Evolutionary conservation across 2,329 filamentous ascomycete species (phyloP), one percentile per base, ranked within the genome.

Genomic region (Aspergillus aculeatus): DNA sequence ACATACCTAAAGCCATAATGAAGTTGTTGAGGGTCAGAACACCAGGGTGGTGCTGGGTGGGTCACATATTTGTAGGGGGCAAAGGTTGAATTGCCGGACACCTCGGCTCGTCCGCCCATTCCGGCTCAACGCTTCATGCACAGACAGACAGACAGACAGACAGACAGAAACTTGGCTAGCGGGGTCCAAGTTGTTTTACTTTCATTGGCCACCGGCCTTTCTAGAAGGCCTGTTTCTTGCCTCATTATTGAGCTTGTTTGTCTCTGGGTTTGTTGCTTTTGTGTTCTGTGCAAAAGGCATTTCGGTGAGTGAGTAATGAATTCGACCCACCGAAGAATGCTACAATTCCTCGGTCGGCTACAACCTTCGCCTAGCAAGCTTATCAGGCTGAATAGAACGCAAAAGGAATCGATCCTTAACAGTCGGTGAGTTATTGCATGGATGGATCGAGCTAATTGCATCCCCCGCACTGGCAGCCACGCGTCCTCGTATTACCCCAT

Each of bases 1-100:
- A 51, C 55, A 10, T 10, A 59, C 57, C 57, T 55, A 59, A 26
- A 4, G 47, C 54, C 57, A 59, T 59, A 10, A 29, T 51, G 47
- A 26, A n/a, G 54, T 38, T 14, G 29, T 38, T 26, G 23, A 44
- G 21, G 47, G 29, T 16, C 12, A 29, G 21, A 9, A n/a, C 7
- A n/a, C 11, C 7, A 50, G 23, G 5, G 11, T 7, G 12, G 24
- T 29, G 24, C 6, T 4, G 9, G 48, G 19, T 12, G 23, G 48
- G 24, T 14, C 12, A 23, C 12, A 29, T 50, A 50, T 50, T 24
- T n/a, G 48, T 6, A 44, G 38, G 38, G 38, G 38, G 38, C 38
- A 19, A 44, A 44, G 26, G 26, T 29, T 44, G 14, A 44, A 44
- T 44, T 44, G 38, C 38, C 38, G 38, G 38, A 44, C 38, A 44